Base-by-base conservation (phyloP, 2,329 filamentous ascomycete genomes). In the Aspergillus japonicus region DNA sequence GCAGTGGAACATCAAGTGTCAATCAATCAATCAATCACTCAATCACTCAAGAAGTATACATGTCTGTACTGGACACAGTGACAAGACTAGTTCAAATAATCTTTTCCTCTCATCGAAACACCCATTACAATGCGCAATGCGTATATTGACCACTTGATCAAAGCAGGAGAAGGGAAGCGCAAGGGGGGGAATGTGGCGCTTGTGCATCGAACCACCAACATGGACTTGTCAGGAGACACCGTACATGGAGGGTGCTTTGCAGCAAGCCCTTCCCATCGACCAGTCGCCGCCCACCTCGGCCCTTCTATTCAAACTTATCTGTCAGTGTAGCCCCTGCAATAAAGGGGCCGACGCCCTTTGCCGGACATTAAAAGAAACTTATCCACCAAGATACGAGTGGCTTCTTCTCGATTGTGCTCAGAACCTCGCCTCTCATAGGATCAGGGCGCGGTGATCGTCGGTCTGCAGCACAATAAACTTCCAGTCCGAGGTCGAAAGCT, bases 151-250 rank as follows among this genome's bases (percentile, higher is more conserved):
- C 33, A 33, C 58, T 58, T 51, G 62, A 62, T 64, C 58, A 57
- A 56, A 49, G n/a, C 19, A 51, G 26, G 52, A 16, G 52, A 16
- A 50, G 50, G 47, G 16, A 19, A 42, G 29, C 21, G 44, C 50
- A 42, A 35, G 49, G 54, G 26, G 50, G 42, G 33, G 31, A 35
- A 35, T 56, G 54, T 55, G 54, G 55, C 57, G 54, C 55, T 35
- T 47, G 33, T 49, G 47, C 57, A 51, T 57, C 35, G 50, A 59
- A n/a, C 56, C 47, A 56, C 47, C 54, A 61, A 58, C 62, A 52
- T 62, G 58, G 53, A 47, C 64, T 60, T 57, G 58, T 66, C 65
- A 67, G 64, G 48, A 66, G 64, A 67, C 65, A 14, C 11, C 14
- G 1, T 35, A 14, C 33, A 35, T 21, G 21, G 21, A 21, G 21